Evolutionary conservation across 163 green algal species (phyloP).

Genomic region (Smithsoniella earleae): DNA sequence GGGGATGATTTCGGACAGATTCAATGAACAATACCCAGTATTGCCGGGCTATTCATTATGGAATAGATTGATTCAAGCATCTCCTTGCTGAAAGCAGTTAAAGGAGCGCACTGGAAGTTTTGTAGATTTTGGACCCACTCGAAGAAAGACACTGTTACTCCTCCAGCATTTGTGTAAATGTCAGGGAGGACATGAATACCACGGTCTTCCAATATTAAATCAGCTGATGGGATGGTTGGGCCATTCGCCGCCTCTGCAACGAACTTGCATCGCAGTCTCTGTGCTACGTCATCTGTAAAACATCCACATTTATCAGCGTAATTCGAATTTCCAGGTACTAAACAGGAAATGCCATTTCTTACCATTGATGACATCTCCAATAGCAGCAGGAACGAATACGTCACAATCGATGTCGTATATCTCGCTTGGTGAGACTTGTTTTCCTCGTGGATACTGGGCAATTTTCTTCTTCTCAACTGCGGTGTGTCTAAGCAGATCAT

Average conservation of each 20-base stretch:
- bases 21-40: background rate
- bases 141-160: slow-evolving; percentile 80
- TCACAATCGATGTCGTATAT: slow-evolving; percentile 57
- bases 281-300: slow-evolving; percentile 6
- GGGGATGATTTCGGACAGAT: background rate
- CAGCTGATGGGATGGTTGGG: slow-evolving; percentile 62
- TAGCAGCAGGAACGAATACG: slow-evolving; percentile 82
- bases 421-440: background rate
- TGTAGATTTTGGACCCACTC: slow-evolving; percentile 90
- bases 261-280: background rate
- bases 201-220: slow-evolving; percentile 60
- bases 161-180: slow-evolving; percentile 84
- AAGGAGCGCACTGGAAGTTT: slow-evolving; percentile 60
- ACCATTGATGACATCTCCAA: slow-evolving; percentile 72
- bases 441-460: background rate
- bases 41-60: background rate
- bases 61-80: background rate
- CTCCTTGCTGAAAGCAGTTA: background rate
- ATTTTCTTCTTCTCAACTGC: slow-evolving; percentile 51
- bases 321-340: too few relatives aligned
- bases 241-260: slow-evolving; percentile 86
- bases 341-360: too few relatives aligned
- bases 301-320: too few relatives aligned
- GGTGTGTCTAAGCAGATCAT: slow-evolving; percentile 43
- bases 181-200: slow-evolving; percentile 79